These are phyloP conservation scores for Diutina rugosa DNA, from an alignment of 1,139 yeast genomes.

Conservation along the genomic window DNA sequence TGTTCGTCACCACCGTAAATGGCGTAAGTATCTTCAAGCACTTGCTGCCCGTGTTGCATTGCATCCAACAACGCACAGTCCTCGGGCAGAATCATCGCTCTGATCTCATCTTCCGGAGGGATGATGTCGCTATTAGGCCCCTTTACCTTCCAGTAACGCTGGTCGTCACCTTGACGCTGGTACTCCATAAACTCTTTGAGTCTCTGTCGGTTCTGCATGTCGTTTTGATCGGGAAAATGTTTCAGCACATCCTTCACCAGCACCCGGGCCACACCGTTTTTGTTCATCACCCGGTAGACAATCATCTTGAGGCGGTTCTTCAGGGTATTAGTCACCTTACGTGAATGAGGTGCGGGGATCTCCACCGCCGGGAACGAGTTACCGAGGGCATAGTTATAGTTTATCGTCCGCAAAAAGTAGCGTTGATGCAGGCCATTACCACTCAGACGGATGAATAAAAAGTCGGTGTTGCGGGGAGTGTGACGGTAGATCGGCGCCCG, in stretches of 20 bases:
- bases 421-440: slow-evolving; percentile 60
- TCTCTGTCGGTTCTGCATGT: slow-evolving; percentile 93
- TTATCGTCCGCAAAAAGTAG: slow-evolving; percentile 45
- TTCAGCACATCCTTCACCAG: slow-evolving; percentile 79
- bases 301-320: slow-evolving; percentile 89
- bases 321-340: slow-evolving; percentile 88
- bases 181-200: slow-evolving; percentile 97
- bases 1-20: slow-evolving; percentile 29
- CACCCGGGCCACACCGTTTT: slow-evolving; percentile 60
- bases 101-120: slow-evolving; percentile 69
- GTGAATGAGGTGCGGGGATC: slow-evolving; percentile 95
- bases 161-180: slow-evolving; percentile 89
- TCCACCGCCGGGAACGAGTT: slow-evolving; percentile 89
- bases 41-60: slow-evolving; percentile 89
- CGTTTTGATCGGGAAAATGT: slow-evolving; percentile 95
- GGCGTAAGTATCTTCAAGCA: slow-evolving; percentile 55
- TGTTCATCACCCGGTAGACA: slow-evolving; percentile 77
- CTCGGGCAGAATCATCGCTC: slow-evolving; percentile 87
- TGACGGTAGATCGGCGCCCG: slow-evolving; percentile 93
- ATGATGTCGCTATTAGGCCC: slow-evolving; percentile 27
- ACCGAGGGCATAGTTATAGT: slow-evolving; percentile 76
- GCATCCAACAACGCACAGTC: slow-evolving; percentile 79
- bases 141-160: slow-evolving; percentile 90
- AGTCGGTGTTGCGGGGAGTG: slow-evolving; percentile 68
- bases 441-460: slow-evolving; percentile 64